Percentiles rank a stretch among this genome's conserved stretches.
These are phyloP conservation scores for Colletotrichum paranaense DNA, from an alignment of 2,329 filamentous ascomycete genomes.

Conservation along the genomic window DNA sequence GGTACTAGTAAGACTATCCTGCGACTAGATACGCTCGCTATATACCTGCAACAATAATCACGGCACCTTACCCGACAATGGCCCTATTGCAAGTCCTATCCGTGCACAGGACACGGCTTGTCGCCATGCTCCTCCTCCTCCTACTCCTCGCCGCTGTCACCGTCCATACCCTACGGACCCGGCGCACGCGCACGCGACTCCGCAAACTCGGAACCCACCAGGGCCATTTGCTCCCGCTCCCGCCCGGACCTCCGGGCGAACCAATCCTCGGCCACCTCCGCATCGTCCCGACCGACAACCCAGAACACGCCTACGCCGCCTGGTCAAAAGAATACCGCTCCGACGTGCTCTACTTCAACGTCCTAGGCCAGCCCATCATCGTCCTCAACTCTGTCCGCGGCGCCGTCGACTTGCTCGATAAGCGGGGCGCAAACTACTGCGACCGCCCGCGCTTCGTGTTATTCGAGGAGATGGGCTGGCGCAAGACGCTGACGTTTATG, in stretches of 20 bases:
- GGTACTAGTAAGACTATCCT: neutral
- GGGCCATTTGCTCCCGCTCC: conserved; percentile 38
- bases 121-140: conserved; percentile 14
- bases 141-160: neutral
- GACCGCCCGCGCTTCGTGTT: conserved; percentile 57
- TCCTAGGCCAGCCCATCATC: conserved; percentile 48
- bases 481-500: conserved; percentile 56
- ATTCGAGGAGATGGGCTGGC: conserved; percentile 58
- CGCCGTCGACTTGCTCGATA: conserved; percentile 56
- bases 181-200: neutral
- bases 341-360: conserved; percentile 44
- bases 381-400: conserved; percentile 56
- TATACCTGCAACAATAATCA: neutral
- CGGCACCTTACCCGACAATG: neutral
- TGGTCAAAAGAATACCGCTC: conserved; percentile 62
- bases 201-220: neutral
- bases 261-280: conserved; percentile 56
- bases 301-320: conserved; percentile 45
- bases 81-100: neutral
- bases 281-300: conserved; percentile 50
- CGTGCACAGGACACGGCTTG: conserved; percentile 1
- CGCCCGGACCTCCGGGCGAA: conserved; percentile 47
- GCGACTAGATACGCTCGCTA: neutral
- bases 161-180: neutral
- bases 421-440: conserved; percentile 55